Base-by-base conservation (phyloP, 345 rosid genomes). In the Gossypium thurberi region DNA sequence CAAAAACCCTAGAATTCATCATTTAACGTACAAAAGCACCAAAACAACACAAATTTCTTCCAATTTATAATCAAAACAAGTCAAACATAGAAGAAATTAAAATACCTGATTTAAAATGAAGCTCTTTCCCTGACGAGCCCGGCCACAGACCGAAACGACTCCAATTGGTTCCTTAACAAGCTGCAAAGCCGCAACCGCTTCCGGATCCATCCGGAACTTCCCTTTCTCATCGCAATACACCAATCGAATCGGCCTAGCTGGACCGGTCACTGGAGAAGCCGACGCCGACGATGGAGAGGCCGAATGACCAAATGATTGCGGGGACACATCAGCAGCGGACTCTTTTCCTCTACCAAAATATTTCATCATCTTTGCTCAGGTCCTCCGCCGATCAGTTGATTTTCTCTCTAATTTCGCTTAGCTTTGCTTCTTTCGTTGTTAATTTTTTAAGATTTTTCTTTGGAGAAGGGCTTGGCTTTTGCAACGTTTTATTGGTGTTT, bases 51-150 rank as follows among this genome's bases (percentile, higher is more conserved):
- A 55, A 44, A 72, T 68, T 18, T 40, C 23, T 1, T 55, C 52
- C 53, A 55, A 69, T 18, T 53, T 1, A 25, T 11, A 14, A 69
- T 48, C 40, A 50, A 60, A 65, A 18, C 6, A 37, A 37, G 14
- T 20, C 21, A 11, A 40, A 64, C 6, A 44, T 57, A 48, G 15
- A 17, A 57, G 14, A 17, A 59, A 21, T 1, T n/a, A 11, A 21
- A 67, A 13, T 37, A 95, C 99, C 92, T 96, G 97, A 83, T 96
- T 96, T 75, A 96, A 75, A 40, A 96, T 91, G 73, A 84, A 96
- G 86, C 97, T 93, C 81, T 96, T 96, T 40, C 99, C 99, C 85
- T 93, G 98, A 21, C 99, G 96, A 84, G 98, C 91, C 40, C 98
- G 90, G 70, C 99, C 99, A 52, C 99, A 93, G 65, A 96, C 99